Evolutionary conservation across 345 rosid species (phyloP).

Genomic region (Brassica juncea): DNA sequence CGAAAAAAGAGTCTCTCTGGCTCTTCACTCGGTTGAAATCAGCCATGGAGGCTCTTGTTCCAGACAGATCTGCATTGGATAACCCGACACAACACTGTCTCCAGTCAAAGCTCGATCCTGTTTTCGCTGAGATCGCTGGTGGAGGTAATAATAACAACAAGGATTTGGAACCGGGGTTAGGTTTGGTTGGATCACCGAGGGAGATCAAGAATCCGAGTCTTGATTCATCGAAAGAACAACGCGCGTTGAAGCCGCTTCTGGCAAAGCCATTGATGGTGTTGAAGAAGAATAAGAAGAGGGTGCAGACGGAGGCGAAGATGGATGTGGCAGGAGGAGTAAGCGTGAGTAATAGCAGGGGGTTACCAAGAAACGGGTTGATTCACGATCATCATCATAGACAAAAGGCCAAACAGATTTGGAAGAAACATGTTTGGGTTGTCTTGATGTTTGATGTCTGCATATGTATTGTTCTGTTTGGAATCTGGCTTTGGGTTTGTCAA

Average conservation of each 20-base stretch:
- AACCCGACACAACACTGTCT: slow-evolving; percentile 43
- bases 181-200: slow-evolving; percentile 33
- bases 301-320: slow-evolving; percentile 38
- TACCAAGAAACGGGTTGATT: slow-evolving; percentile 46
- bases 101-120: slow-evolving; percentile 49
- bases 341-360: slow-evolving; percentile 35
- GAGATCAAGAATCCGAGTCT: slow-evolving; percentile 41
- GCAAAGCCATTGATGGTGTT: slow-evolving; percentile 50
- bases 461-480: slow-evolving; percentile 62
- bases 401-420: slow-evolving; percentile 85
- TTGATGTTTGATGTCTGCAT: slow-evolving; percentile 65
- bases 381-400: slow-evolving; percentile 45
- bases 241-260: slow-evolving; percentile 46
- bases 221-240: slow-evolving; percentile 44
- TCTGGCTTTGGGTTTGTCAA: slow-evolving; percentile 87
- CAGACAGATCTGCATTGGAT: slow-evolving; percentile 37
- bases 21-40: slow-evolving; percentile 55
- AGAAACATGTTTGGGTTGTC: slow-evolving; percentile 85
- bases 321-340: slow-evolving; percentile 36
- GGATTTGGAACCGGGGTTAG: slow-evolving; percentile 28
- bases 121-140: slow-evolving; percentile 46
- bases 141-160: background rate
- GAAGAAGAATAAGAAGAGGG: slow-evolving; percentile 81
- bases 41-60: slow-evolving; percentile 41
- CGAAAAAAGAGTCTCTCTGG: slow-evolving; percentile 51